These are phyloP conservation scores for Aspergillus diversus DNA, from an alignment of 495 filamentous ascomycete genomes.

Conservation along the genomic window DNA sequence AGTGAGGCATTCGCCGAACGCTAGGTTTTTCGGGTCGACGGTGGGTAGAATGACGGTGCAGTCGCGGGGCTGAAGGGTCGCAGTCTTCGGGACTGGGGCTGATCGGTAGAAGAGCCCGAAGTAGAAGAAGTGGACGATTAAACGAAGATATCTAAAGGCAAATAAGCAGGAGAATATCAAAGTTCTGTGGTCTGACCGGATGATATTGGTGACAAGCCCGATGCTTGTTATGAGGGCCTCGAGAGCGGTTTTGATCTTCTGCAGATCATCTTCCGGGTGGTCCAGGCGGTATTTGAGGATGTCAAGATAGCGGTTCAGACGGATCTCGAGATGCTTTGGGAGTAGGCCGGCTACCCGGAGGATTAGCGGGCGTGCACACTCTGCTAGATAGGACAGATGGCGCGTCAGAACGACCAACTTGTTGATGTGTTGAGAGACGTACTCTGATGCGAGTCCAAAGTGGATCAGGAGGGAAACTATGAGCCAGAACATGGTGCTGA, in stretches of 20 bases:
- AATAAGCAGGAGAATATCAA: constrained; percentile 20
- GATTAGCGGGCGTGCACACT: neutral
- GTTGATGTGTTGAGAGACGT: neutral
- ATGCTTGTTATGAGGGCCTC: neutral
- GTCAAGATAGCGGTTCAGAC: neutral
- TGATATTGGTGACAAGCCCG: neutral
- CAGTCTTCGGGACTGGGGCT: constrained; percentile 35
- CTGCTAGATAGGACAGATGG: neutral
- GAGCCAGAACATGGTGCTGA: neutral
- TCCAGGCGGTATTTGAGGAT: neutral
- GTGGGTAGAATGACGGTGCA: constrained; percentile 61
- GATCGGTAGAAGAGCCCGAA: constrained; percentile 48
- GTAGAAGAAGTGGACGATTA: constrained; percentile 47
- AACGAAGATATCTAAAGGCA: constrained; percentile 47
- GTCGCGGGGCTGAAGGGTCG: constrained; percentile 43
- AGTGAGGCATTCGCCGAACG: constrained; percentile 38
- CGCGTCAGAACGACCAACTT: neutral
- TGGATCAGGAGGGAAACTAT: neutral
- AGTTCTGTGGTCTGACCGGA: neutral
- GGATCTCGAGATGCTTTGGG: neutral
- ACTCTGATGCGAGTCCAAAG: neutral
- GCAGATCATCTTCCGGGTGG: neutral
- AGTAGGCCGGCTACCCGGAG: neutral
- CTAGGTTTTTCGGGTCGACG: constrained; percentile 38
- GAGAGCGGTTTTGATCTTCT: neutral